phyloP scores from a whole-genome alignment of 495 filamentous ascomycete genomes.

The Aspergillus conjunctus region DNA sequence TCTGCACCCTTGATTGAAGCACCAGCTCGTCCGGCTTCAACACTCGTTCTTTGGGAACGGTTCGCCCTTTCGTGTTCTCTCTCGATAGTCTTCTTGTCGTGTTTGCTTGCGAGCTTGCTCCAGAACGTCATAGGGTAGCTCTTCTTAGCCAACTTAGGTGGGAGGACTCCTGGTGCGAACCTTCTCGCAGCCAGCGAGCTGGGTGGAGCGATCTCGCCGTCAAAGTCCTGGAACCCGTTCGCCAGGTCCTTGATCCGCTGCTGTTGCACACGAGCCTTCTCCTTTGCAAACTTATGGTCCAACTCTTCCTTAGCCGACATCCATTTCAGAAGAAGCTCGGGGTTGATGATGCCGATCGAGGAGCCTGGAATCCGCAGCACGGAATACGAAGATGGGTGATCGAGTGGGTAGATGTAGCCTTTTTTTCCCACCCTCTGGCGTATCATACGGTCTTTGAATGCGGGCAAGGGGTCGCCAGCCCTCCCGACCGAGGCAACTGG shows the following conservation, averaged over 20 bases:
- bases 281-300: constrained; percentile 67
- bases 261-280: constrained; percentile 68
- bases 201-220: constrained; percentile 78
- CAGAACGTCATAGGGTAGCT: constrained; percentile 80
- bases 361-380: constrained; percentile 62
- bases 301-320: constrained; percentile 67
- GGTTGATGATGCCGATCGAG: constrained; percentile 76
- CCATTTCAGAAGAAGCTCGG: constrained; percentile 81
- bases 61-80: constrained; percentile 44
- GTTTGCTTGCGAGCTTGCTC: constrained; percentile 83
- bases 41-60: constrained; percentile 33
- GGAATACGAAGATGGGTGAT: constrained; percentile 58
- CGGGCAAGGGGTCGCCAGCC: constrained; percentile 79
- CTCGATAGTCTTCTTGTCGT: constrained; percentile 72
- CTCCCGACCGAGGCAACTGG: constrained; percentile 60
- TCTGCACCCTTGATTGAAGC: constrained; percentile 30
- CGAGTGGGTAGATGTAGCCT: constrained; percentile 68
- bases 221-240: constrained; percentile 67
- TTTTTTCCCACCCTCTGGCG: constrained; percentile 80
- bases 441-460: constrained; percentile 84
- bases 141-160: constrained; percentile 51
- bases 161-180: constrained; percentile 53
- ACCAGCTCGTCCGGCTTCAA: constrained; percentile 41
- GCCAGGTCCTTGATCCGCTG: constrained; percentile 69
- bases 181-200: constrained; percentile 76